Conservation (phyloP, 352 stramenopile genomes). For the Globisporangium heterothallicum region DNA sequence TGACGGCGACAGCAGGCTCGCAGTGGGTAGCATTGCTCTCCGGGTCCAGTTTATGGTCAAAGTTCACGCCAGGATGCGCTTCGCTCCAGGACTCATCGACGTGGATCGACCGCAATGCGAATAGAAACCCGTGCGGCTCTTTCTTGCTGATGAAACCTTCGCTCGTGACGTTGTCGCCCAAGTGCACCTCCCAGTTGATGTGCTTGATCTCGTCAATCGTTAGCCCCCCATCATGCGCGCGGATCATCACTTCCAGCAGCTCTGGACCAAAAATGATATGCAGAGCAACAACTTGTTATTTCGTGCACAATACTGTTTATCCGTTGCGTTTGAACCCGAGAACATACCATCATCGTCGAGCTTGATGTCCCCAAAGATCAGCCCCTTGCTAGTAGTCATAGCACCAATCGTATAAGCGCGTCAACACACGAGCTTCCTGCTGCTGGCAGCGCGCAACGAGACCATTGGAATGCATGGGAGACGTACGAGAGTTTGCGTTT, state of each 20-base stretch:
- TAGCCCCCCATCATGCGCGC: slow-evolving; percentile 45
- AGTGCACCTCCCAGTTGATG: slow-evolving; percentile 79
- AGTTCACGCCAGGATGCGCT: slow-evolving; percentile 38
- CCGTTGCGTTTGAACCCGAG: neutral
- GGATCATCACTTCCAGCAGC: slow-evolving; percentile 81
- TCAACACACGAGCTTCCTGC: neutral
- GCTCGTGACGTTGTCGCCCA: slow-evolving; percentile 56
- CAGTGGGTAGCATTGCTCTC: neutral
- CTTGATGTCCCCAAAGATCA: slow-evolving; percentile 80
- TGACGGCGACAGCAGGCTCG: slow-evolving; percentile 10
- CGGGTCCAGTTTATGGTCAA: slow-evolving; percentile 37
- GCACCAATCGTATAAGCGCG: slow-evolving; percentile 6
- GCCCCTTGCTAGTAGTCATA: slow-evolving; percentile 47
- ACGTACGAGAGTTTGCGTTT: slow-evolving; percentile 83
- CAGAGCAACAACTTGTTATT: neutral
- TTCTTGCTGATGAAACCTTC: slow-evolving; percentile 42
- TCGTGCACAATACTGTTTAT: neutral
- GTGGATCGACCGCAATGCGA: slow-evolving; percentile 37
- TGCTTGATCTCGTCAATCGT: slow-evolving; percentile 55
- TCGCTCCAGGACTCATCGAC: slow-evolving; percentile 62
- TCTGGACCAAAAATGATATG: slow-evolving; percentile 19
- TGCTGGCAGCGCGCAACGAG: neutral
- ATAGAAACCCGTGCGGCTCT: slow-evolving; percentile 37
- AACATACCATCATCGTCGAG: slow-evolving; percentile 49
- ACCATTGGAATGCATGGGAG: neutral